Base-by-base conservation (phyloP, 1,284 basidiomycete species). In the Trichosporon coremiiforme region DNA sequence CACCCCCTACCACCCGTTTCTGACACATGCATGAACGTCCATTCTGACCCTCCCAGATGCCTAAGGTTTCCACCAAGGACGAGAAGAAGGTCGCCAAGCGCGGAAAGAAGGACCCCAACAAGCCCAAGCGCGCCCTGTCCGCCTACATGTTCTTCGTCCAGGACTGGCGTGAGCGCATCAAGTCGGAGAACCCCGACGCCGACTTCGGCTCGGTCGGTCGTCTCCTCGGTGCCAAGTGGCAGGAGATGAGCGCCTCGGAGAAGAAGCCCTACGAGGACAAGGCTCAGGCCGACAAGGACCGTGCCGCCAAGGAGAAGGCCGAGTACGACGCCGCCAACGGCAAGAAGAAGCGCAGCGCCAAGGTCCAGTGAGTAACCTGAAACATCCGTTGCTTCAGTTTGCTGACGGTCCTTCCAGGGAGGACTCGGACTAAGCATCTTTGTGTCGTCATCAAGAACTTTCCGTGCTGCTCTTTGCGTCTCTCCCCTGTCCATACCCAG, bases 121-220 rank as follows among this genome's bases (percentile, higher is more conserved):
- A 79, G 78, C 81, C 81, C 73, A 82, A 82, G 78, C 76, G 80
- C 67, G 91, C 93, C 2, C 88, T 97, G 67, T 96, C 94, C 66
- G 94, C 95, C 68, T 98, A 97, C 87, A 97, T 98, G 95, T 95
- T 95, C 91, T 98, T 98, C 88, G 91, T 90, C 79, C 93, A 95
- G 84, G 95, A 95, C 85, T 92, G 92, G 90, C 89, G 95, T 81
- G 92, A 96, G 85, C 89, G 91, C 80, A 92, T 98, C 88, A 96
- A 95, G 89, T 80, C 88, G 69, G 95, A 96, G 86, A 97, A 98
- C 87, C 93, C 94, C 68, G 93, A 95, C 71, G 95, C 94, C 47
- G 88, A 90, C 71, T 98, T 98, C 81, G 95, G 95, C 90, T 92
- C 94, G 81, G 87, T 94, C 69, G 93, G 93, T 76, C 93, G 93